Evolutionary conservation across 306 rosid species (phyloP).

Genomic region (Geum urbanum): DNA sequence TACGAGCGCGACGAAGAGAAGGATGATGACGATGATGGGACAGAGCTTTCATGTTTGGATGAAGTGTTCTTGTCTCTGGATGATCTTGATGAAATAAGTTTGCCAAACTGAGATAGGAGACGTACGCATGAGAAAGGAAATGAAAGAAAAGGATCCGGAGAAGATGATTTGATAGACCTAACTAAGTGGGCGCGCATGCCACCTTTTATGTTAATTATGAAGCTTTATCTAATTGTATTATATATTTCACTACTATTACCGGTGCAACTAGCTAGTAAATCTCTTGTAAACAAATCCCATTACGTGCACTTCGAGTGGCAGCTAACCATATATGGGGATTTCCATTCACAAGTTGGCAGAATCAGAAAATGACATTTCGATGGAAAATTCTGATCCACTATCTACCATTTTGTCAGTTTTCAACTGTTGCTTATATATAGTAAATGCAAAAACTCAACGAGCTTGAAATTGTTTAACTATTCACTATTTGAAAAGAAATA

Average conservation of each 20-base stretch:
- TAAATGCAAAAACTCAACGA: too few relatives aligned
- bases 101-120: slow-evolving; percentile 47
- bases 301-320: slow-evolving; percentile 10
- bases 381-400: neutral
- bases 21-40: slow-evolving; percentile 46
- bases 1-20: slow-evolving; percentile 45
- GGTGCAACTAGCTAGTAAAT: slow-evolving; percentile 3
- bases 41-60: slow-evolving; percentile 87
- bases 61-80: slow-evolving; percentile 92
- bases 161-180: slow-evolving; percentile 7
- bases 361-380: neutral
- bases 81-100: slow-evolving; percentile 91
- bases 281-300: slow-evolving; percentile 5
- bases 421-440: neutral
- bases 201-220: slow-evolving; percentile 7
- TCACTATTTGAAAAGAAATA: too few relatives aligned
- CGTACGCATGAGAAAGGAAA: neutral
- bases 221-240: slow-evolving; percentile 5
- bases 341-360: neutral
- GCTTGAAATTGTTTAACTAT: too few relatives aligned
- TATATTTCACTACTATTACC: neutral
- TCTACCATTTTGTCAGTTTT: neutral
- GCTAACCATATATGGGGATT: neutral
- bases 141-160: neutral
- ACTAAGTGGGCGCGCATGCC: slow-evolving; percentile 14